phyloP scores from a whole-genome alignment of 768 basidiomycete species.

The Lactifluus volemus region DNA sequence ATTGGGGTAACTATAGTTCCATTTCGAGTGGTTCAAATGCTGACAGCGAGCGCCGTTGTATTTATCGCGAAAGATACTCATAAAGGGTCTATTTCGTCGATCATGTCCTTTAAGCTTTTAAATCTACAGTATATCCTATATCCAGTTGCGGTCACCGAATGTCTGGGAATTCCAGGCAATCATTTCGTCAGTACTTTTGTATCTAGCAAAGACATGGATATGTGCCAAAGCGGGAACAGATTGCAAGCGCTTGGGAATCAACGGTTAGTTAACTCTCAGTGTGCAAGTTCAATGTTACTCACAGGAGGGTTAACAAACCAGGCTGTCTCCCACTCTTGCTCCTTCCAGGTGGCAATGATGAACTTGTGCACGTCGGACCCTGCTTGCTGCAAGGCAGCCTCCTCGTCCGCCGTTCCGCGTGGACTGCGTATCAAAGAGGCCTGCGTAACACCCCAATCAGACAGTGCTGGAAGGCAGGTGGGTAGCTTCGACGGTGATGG shows the following conservation, averaged over 20 bases:
- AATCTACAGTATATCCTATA: too few relatives aligned
- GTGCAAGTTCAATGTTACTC: conserved; percentile 23
- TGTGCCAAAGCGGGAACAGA: conserved; percentile 77
- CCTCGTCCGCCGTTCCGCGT: conserved; percentile 45
- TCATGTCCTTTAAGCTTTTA: too few relatives aligned
- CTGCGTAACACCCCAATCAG: conserved; percentile 63
- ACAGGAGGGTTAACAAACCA: conserved; percentile 92
- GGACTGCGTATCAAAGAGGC: conserved; percentile 49
- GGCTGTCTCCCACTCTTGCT: conserved; percentile 77
- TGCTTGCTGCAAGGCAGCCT: conserved; percentile 38
- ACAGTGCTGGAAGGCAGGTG: conserved; percentile 49
- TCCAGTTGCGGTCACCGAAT: too few relatives aligned
- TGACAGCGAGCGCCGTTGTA: too few relatives aligned
- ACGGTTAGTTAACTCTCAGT: background rate
- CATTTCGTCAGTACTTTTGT: conserved; percentile 30
- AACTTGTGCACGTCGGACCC: conserved; percentile 55
- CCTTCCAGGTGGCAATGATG: conserved; percentile 57
- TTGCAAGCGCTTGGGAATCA: conserved; percentile 52
- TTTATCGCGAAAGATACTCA: too few relatives aligned
- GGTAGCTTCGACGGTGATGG: conserved; percentile 54
- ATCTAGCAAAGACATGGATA: conserved; percentile 77
- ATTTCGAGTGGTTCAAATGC: too few relatives aligned
- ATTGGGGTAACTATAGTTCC: too few relatives aligned
- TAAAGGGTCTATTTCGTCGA: too few relatives aligned
- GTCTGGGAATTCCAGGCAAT: background rate